Evolutionary conservation across 352 stramenopile genomes (phyloP), one percentile per base, ranked within the genome.

Genomic region (Phytophthora chlamydospora): DNA sequence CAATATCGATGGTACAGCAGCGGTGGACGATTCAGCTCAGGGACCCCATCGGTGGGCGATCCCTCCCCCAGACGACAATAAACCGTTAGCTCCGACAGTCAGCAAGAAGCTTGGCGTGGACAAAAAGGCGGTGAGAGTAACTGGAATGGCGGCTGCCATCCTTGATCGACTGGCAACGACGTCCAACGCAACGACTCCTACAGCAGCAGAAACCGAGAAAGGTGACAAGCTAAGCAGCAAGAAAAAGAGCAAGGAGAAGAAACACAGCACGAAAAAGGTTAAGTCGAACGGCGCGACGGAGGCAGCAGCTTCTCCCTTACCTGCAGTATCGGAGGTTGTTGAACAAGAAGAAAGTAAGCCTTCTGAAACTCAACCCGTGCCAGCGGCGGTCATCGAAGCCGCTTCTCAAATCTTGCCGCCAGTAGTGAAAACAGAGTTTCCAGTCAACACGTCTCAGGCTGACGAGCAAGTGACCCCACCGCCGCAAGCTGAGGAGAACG

Each of bases 1-100:
- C 57, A 93, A 91, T 55, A 93, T 91, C 33, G 83, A 93, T 47
- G 83, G 83, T n/a, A 88, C 78, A 11, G 66, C 76, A 4, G 77
- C 79, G 5, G 84, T 85, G 27, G 81, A 88, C n/a, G 83, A 90
- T 16, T 61, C 80, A 55, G 53, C 55, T 2, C 48, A 62, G 17
- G 68, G 66, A 8, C 65, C 60, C 16, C 75, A 70, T 32, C 81
- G 79, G 4, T 90, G 81, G 81, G 60, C 66, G 0, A 74, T 73
- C 8, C 81, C 81, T 9, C 64, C 63, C 4, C 33, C 59, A 1
- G 69, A 80, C 6, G 57, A 71, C 10, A 27, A 58, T 4, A 54
- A 80, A 33, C 58, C 58, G 2, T 9, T 54, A 17, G 45, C 64
- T 16, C 42, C 71, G 14, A 82, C 73, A 0, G 62, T 86, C 2